Conservation (phyloP, 306 rosid genomes). For the Trichosanthes truncata region DNA sequence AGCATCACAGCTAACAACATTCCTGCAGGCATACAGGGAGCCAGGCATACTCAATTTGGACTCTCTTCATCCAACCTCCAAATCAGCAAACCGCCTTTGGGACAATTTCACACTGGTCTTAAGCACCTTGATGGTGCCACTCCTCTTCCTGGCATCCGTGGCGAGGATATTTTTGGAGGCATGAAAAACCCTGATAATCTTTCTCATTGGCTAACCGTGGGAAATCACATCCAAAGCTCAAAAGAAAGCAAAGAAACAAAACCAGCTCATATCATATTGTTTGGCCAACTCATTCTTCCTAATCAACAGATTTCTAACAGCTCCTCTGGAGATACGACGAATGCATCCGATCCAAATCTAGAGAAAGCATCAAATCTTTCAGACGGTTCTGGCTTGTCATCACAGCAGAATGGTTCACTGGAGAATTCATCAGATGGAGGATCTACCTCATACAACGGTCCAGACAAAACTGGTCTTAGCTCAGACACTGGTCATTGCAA, state of each 20-base stretch:
- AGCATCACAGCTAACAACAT: slow-evolving; percentile 28
- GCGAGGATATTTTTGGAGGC: slow-evolving; percentile 21
- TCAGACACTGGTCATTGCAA: slow-evolving; percentile 41
- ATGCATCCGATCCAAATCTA: slow-evolving; percentile 35
- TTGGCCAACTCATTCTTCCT: slow-evolving; percentile 63
- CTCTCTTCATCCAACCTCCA: slow-evolving; percentile 52
- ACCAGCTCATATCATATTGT: slow-evolving; percentile 61
- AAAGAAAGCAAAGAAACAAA: slow-evolving; percentile 44
- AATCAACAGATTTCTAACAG: slow-evolving; percentile 49
- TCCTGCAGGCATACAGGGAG: slow-evolving; percentile 98
- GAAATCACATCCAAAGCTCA: slow-evolving; percentile 28
- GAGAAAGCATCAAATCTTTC: slow-evolving; percentile 47
- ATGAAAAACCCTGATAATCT: slow-evolving; percentile 33
- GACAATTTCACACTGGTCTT: slow-evolving; percentile 34
- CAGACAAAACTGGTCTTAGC: slow-evolving; percentile 31
- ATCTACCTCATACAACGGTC: slow-evolving; percentile 55
- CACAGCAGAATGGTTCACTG: slow-evolving; percentile 35
- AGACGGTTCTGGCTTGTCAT: slow-evolving; percentile 42
- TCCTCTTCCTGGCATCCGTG: slow-evolving; percentile 27
- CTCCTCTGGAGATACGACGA: slow-evolving; percentile 32
- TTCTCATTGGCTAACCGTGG: slow-evolving; percentile 48
- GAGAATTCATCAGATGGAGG: slow-evolving; percentile 73
- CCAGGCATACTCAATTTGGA: slow-evolving; percentile 96
- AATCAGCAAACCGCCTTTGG: slow-evolving; percentile 38
- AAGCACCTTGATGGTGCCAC: slow-evolving; percentile 31